Evolutionary conservation across 306 rosid species (phyloP), one percentile per base, ranked within the genome.

Genomic region (Casuarina equisetifolia): DNA sequence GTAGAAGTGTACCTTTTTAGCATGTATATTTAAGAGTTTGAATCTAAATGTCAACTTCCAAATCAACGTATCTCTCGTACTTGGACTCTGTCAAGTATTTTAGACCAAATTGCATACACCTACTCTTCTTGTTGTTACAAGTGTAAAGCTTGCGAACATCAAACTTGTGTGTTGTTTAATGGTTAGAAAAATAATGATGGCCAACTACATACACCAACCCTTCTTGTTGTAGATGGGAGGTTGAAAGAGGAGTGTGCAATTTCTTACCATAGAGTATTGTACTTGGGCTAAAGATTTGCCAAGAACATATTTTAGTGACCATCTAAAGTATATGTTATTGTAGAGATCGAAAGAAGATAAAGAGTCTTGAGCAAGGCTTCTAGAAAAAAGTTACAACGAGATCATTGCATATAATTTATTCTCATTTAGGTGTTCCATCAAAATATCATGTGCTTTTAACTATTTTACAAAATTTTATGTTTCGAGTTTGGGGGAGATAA

Each of bases 91-190:
- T 25, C 32, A 25, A 25, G 32, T 25, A 25, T 25, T 25, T 25
- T 25, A 25, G 32, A 25, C 32, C 32, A 25, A 25, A 25, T 25
- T 25, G 32, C 32, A 25, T 25, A 25, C 32, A 25, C 32, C 32
- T 25, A 25, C 32, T 25, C 32, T 25, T 25, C 32, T 25, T 25
- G 32, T 25, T 96, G 99, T 86, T 98, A 96, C 84, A 96, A 92
- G 84, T 96, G 99, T 73, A 97, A 96, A 87, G 99, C 98, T 52
- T 96, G 99, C 97, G 98, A 96, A 69, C 99, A 96, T 83, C 99
- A 96, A 85, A 91, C 92, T 73, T 96, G 99, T 85, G 98, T 96
- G 77, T 81, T 96, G 75, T 95, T 95, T 86, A 95, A 95, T 85
- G 99, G 96, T 61, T 84, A 94, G 78, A 91, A 96, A 82, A 92